phyloP scores from a whole-genome alignment of 2,329 filamentous ascomycete species.

The Diaporthe sp. region DNA sequence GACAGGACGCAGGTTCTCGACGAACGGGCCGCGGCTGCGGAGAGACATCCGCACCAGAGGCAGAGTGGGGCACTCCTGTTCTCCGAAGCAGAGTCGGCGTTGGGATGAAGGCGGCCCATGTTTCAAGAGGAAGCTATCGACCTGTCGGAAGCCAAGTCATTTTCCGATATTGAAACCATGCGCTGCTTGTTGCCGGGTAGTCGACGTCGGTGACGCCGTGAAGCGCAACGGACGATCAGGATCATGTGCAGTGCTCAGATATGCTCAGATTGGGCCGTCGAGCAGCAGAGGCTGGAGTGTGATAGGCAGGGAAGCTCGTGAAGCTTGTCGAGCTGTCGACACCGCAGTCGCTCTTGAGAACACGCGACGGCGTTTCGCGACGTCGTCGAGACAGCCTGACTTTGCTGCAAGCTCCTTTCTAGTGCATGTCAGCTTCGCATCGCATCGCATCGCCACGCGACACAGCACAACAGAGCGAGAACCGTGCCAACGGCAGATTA shows the following conservation, averaged over 20 bases:
- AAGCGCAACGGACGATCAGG: not conserved
- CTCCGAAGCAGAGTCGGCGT: constrained; percentile 16
- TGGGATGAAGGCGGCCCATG: constrained; percentile 23
- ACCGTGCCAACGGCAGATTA: not conserved
- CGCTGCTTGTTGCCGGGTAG: constrained; percentile 13
- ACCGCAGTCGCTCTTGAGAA: not conserved
- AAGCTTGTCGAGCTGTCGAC: constrained; percentile 9
- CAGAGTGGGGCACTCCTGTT: constrained; percentile 7
- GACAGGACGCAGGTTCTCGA: not conserved
- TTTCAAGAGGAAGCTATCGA: constrained; percentile 22
- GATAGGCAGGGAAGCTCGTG: not conserved
- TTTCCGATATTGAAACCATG: constrained; percentile 25
- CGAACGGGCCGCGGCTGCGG: not conserved
- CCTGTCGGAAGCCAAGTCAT: constrained; percentile 21
- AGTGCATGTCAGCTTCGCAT: not conserved
- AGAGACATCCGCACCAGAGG: not conserved
- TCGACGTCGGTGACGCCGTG: constrained; percentile 20
- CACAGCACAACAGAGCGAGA: not conserved
- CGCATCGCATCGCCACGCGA: not conserved
- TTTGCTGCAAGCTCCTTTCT: not conserved
- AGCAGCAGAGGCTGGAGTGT: not conserved
- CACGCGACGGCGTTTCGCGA: constrained; percentile 6
- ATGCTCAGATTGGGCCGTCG: not conserved
- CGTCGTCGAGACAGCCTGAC: not conserved
- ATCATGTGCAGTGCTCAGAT: not conserved